Conservation (phyloP, 2,329 filamentous ascomycete genomes). For the Plenodomus tracheiphilus region DNA sequence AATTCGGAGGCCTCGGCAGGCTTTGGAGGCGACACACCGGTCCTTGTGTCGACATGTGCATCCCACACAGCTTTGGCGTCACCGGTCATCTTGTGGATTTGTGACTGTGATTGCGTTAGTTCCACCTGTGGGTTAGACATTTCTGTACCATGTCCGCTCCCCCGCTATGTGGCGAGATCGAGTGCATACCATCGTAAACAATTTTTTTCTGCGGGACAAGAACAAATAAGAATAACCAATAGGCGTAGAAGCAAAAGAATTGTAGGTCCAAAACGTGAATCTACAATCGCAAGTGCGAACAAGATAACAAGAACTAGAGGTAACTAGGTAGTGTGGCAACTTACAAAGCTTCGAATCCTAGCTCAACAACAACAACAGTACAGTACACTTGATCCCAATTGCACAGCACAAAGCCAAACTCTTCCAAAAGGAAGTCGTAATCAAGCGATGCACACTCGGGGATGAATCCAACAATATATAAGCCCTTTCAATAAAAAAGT, state of each 20-base stretch:
- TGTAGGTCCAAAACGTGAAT: background rate
- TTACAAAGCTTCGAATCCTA: background rate
- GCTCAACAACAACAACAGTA: too few relatives aligned
- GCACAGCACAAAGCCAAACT: too few relatives aligned
- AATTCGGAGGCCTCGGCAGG: conserved; percentile 38
- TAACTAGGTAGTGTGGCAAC: background rate
- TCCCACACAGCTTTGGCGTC: conserved; percentile 32
- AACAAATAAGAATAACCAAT: background rate
- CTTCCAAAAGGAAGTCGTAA: too few relatives aligned
- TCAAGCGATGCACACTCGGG: too few relatives aligned
- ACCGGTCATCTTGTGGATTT: conserved; percentile 12
- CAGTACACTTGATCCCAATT: background rate
- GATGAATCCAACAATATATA: too few relatives aligned
- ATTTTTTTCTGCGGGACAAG: background rate
- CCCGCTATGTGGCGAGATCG: too few relatives aligned
- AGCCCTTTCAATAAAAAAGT: background rate
- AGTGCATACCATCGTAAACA: background rate
- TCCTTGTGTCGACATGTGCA: conserved; percentile 37
- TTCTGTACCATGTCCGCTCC: too few relatives aligned
- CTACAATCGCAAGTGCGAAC: background rate
- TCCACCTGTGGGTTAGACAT: background rate
- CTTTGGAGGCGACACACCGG: conserved; percentile 31
- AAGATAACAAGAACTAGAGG: background rate
- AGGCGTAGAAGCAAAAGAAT: background rate
- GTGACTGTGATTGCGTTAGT: conserved; percentile 2